Evolutionary conservation across 2,329 filamentous ascomycete species (phyloP), one percentile per base, ranked within the genome.

Genomic region (Epichloe elymi): DNA sequence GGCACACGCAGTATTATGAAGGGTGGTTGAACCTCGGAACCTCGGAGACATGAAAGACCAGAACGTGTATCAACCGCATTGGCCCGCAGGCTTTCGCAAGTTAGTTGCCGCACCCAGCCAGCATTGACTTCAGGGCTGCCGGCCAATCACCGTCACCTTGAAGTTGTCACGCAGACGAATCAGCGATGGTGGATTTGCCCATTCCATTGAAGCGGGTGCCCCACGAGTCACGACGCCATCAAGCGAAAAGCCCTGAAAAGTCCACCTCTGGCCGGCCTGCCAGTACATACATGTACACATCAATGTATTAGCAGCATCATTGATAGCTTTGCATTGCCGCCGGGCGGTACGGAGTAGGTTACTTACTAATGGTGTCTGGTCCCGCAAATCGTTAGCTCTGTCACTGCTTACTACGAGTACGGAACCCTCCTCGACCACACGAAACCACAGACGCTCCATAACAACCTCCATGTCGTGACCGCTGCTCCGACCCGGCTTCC

Each of bases 401-500:
- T 41, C 20, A 10, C 19, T 41, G 6, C 6, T 26, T 6, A 26
- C 26, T 26, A 8, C 26, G 26, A 26, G 26, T 8, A 3, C 26
- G 26, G 26, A 26, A 26, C 26, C 23, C 46, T 48, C 48, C 39
- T 46, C 20, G n/a, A 40, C 40, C 40, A 37, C 46, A 46, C 46
- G 36, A 49, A 49, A 49, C 38, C 39, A 33, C n/a, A 35, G 15
- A 30, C 48, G 38, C 43, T 47, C 48, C 44, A 48, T 50, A 44
- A 49, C 30, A 52, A 30, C 26, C 20, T 47, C 48, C 12, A 38
- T 53, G 42, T 37, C 41, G 41, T 52, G 35, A 36, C 35, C 38
- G 33, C 33, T 45, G 45, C 23, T 39, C 33, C 46, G 20, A 15
- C 48, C 15, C 43, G 46, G 54, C 59, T 59, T 56, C 55, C 63